Evolutionary conservation across 2,329 filamentous ascomycete species (phyloP).

Genomic region (Didymella lethalis): DNA sequence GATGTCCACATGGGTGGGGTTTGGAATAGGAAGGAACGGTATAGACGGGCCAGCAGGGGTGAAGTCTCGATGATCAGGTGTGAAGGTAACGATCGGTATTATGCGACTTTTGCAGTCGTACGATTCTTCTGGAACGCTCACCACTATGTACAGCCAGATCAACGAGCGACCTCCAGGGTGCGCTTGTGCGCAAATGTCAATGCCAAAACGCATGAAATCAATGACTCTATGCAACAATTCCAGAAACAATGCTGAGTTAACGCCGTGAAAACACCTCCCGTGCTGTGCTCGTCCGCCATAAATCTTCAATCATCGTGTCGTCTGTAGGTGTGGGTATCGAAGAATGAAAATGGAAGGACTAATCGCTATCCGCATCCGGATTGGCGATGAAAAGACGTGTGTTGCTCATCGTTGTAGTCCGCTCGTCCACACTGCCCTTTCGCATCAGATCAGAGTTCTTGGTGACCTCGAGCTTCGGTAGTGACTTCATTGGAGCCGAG

Average conservation of each 20-base stretch:
- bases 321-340: conserved; percentile 42
- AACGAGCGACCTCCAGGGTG: conserved; percentile 28
- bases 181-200: conserved; percentile 13
- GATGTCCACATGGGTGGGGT: conserved; percentile 1
- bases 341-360: conserved; percentile 29
- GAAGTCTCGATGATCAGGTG: background rate
- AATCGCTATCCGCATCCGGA: conserved; percentile 69
- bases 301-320: conserved; percentile 23
- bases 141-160: conserved; percentile 22
- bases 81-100: conserved; percentile 14
- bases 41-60: background rate
- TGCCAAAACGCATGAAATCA: conserved; percentile 6
- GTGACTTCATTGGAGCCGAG: conserved; percentile 59
- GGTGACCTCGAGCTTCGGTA: conserved; percentile 53
- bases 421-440: conserved; percentile 83
- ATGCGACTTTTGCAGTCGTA: conserved; percentile 7
- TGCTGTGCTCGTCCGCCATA: conserved; percentile 20
- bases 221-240: conserved; percentile 12
- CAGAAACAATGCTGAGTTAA: conserved; percentile 5
- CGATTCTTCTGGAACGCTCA: conserved; percentile 12
- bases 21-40: conserved; percentile 8
- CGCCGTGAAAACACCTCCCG: conserved; percentile 15
- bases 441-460: conserved; percentile 75
- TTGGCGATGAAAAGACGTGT: conserved; percentile 84
- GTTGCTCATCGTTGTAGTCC: conserved; percentile 74